Base-by-base conservation (phyloP, 2,329 filamentous ascomycete species). In the Fusarium nodosum region DNA sequence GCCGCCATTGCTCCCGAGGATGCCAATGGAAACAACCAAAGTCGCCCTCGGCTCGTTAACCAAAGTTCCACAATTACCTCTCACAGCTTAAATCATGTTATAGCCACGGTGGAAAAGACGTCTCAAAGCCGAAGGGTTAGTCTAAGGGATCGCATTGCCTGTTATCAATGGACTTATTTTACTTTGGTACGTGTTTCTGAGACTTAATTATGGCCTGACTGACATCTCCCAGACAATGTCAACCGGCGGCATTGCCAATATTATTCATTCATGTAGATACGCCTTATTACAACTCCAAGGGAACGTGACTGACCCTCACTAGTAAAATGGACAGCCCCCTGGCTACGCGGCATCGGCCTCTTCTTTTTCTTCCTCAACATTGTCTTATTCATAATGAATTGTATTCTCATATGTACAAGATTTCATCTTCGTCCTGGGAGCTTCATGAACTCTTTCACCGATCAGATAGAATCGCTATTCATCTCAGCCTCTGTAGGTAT, bases 401-500 rank as follows among this genome's bases (percentile, higher is more conserved):
- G 88, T 75, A 75, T 84, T 50, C 84, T 93, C 72, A 87, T 95
- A 38, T 83, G 86, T 12, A 79, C 89, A 12, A 87, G 92, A 22
- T 96, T 97, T 77, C 86, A 86, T 72, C 84, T 87, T 71, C 89
- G 90, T 59, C 91, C 91, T 0, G 87, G 89, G 20, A 92, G 89
- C 11, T 93, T 95, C 75, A 85, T 84, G 60, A 83, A 87, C 16
- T 93, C 91, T 1, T 91, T 96, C 63, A 82, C 88, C 9, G 92
- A 95, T 79, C 92, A 92, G 15, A 90, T 91, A 0, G 93, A 97
- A 76, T 91, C 88, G 12, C 83, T 95, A 1, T 96, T 95, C 76
- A 88, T 93, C 18, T 91, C 92, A 1, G 87, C 92, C 2, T 88
- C 84, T 78, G 86, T 88, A 55, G 47, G 72, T 41, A 24, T 16